Evolutionary conservation across 345 rosid genomes (phyloP).

Genomic region (Euclidium syriacum): DNA sequence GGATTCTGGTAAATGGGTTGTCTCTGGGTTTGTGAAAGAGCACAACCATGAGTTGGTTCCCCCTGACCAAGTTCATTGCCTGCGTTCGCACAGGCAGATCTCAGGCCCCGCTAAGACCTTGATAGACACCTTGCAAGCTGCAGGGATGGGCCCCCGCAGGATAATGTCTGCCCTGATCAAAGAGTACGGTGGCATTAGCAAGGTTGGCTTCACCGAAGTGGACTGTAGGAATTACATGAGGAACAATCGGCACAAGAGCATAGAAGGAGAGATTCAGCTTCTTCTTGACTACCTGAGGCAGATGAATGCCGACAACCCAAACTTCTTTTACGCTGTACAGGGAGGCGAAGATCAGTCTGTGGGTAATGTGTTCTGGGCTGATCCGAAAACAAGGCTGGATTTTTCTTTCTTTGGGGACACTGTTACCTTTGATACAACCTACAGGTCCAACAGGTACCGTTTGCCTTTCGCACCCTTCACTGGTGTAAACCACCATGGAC

Average conservation of each 20-base stretch:
- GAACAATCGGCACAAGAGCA: conserved; percentile 44
- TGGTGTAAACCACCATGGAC: conserved; percentile 61
- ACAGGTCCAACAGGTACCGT: conserved; percentile 46
- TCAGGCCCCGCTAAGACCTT: conserved; percentile 60
- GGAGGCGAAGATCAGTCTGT: conserved; percentile 38
- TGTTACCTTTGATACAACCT: conserved; percentile 47
- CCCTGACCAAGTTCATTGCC: conserved; percentile 54
- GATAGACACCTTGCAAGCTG: conserved; percentile 60
- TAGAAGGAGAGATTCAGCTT: conserved; percentile 46
- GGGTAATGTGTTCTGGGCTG: conserved; percentile 49
- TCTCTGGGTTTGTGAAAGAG: conserved; percentile 46
- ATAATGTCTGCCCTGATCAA: conserved; percentile 55
- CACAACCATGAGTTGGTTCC: conserved; percentile 61
- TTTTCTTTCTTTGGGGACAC: conserved; percentile 40
- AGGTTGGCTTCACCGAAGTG: conserved; percentile 53
- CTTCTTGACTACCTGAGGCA: conserved; percentile 50
- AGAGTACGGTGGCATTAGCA: conserved; percentile 57
- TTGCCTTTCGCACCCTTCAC: conserved; percentile 47
- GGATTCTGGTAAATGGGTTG: conserved; percentile 59
- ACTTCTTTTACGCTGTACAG: conserved; percentile 37
- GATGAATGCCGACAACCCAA: conserved; percentile 39
- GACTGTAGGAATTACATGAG: conserved; percentile 61
- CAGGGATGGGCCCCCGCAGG: conserved; percentile 61
- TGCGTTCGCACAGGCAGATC: conserved; percentile 55
- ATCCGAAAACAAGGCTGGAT: conserved; percentile 35